Conservation (phyloP, 75 land plant species). For the Sequoia sempervirens region DNA sequence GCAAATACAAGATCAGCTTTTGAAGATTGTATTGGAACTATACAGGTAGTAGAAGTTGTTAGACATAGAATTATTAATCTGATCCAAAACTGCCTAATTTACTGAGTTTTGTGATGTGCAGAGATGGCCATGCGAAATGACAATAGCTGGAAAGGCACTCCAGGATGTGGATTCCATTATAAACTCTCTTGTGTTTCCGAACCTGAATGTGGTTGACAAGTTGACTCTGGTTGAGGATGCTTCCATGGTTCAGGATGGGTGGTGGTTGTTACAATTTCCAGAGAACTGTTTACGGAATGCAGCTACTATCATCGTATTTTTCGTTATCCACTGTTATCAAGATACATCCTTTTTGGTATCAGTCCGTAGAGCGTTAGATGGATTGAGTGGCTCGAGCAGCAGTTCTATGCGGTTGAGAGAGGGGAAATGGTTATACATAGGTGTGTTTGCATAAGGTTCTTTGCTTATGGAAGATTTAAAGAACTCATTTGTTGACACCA, state of each 20-base stretch:
- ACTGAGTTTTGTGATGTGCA: background rate
- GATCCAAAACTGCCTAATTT: background rate
- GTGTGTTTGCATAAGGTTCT: background rate
- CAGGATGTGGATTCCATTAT: background rate
- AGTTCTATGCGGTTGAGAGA: background rate
- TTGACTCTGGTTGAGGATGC: background rate
- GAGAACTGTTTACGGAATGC: background rate
- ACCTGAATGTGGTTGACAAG: background rate
- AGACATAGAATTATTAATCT: background rate
- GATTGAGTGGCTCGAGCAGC: background rate
- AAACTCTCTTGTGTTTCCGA: background rate
- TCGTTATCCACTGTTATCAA: background rate
- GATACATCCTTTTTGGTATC: background rate
- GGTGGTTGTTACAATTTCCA: background rate
- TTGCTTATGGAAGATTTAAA: background rate
- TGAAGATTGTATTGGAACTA: background rate
- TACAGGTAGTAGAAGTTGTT: background rate
- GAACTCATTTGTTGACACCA: background rate
- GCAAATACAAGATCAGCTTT: background rate
- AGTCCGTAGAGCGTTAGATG: background rate
- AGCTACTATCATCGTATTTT: background rate
- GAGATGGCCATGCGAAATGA: background rate
- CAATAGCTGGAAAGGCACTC: background rate
- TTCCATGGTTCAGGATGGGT: background rate
- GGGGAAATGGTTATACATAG: background rate